These are phyloP conservation scores for Didymella pomorum DNA, from an alignment of 2,329 filamentous ascomycete species.

Conservation along the genomic window DNA sequence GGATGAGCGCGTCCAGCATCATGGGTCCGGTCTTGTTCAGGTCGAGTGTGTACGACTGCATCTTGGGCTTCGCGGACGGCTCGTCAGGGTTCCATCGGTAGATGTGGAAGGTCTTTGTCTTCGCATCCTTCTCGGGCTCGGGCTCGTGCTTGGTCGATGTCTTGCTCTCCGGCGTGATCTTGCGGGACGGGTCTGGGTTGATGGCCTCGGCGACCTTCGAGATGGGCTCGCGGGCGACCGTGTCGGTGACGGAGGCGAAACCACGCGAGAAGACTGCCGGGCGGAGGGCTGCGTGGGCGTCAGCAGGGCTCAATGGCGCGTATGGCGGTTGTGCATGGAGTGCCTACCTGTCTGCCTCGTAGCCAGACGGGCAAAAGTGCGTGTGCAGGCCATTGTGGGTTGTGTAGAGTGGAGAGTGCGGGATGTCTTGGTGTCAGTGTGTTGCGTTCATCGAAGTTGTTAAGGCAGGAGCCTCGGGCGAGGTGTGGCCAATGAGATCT, in stretches of 20 bases:
- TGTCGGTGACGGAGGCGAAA: constrained; percentile 50
- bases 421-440: constrained; percentile 33
- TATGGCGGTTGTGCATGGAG: constrained; percentile 1
- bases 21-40: constrained; percentile 99
- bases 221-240: constrained; percentile 43
- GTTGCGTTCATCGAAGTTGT: constrained; percentile 38
- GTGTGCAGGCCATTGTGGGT: constrained; percentile 49
- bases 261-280: constrained; percentile 49
- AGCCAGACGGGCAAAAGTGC: constrained; percentile 50
- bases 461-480: constrained; percentile 11
- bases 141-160: constrained; percentile 70
- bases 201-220: constrained; percentile 44
- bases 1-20: constrained; percentile 94
- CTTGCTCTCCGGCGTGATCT: constrained; percentile 58
- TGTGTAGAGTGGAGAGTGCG: constrained; percentile 39
- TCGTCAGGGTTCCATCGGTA: constrained; percentile 98
- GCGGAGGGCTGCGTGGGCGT: constrained; percentile 42
- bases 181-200: constrained; percentile 36
- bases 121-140: constrained; percentile 62
- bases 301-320: constrained; percentile 37
- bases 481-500: constrained; percentile 15
- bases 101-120: constrained; percentile 95
- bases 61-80: constrained; percentile 89
- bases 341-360: constrained; percentile 48
- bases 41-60: constrained; percentile 95